phyloP scores from a whole-genome alignment of 1,284 basidiomycete genomes.

The Cryptococcus sp. region DNA sequence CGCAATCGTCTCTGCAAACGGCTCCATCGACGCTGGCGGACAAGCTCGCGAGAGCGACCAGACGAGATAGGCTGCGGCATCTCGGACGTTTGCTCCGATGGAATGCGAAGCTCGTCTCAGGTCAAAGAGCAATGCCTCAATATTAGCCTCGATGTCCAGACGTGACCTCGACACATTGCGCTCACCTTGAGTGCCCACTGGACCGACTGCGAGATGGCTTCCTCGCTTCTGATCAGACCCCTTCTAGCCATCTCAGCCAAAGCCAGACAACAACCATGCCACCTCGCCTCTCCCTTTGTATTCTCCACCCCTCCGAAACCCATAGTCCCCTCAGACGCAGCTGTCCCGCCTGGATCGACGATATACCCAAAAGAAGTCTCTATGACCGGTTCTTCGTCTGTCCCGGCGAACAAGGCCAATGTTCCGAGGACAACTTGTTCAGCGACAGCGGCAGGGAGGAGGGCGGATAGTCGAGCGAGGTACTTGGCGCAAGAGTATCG shows the following conservation, averaged over 20 bases:
- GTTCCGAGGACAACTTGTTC: slow-evolving; percentile 76
- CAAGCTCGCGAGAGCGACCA: slow-evolving; percentile 89
- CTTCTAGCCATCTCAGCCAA: slow-evolving; percentile 87
- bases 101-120: slow-evolving; percentile 85
- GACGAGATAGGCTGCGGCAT: slow-evolving; percentile 87
- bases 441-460: slow-evolving; percentile 68
- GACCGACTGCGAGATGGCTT: slow-evolving; percentile 59
- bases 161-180: too few species aligned
- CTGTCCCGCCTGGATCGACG: slow-evolving; percentile 53
- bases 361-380: slow-evolving; percentile 32
- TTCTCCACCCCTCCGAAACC: slow-evolving; percentile 55
- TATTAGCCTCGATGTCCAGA: too few species aligned
- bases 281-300: slow-evolving; percentile 74
- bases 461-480: slow-evolving; percentile 74
- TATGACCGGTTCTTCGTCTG: slow-evolving; percentile 40
- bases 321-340: slow-evolving; percentile 53
- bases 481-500: slow-evolving; percentile 95
- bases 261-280: slow-evolving; percentile 92
- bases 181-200: slow-evolving; percentile 72
- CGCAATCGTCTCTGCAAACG: slow-evolving; percentile 63
- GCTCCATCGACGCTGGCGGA: slow-evolving; percentile 55
- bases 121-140: slow-evolving; percentile 92
- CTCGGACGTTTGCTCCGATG: slow-evolving; percentile 88
- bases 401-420: slow-evolving; percentile 57
- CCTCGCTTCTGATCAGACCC: slow-evolving; percentile 58